Evolutionary conservation across 148 eudicot species (phyloP).

Genomic region (Persicaria tinctoria): DNA sequence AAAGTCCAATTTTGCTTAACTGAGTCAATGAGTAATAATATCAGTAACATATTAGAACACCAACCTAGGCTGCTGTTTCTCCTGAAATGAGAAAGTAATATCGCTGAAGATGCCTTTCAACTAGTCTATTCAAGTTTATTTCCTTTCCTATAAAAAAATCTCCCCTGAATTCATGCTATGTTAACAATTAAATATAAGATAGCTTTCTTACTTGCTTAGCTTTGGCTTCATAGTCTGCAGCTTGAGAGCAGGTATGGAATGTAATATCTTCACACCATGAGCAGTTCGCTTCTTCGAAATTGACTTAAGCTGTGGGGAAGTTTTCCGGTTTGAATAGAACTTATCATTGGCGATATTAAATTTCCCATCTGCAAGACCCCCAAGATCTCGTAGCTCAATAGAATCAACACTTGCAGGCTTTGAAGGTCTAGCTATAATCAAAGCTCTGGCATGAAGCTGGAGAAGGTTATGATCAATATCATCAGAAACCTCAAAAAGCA

Average conservation of each 20-base stretch:
- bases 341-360: constrained; percentile 91
- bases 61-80: background rate
- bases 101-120: background rate
- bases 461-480: constrained; percentile 52
- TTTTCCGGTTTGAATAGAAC: constrained; percentile 77
- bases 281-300: constrained; percentile 79
- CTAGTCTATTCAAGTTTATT: background rate
- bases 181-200: background rate
- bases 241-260: constrained; percentile 82
- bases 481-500: constrained; percentile 89
- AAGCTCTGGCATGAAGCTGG: constrained; percentile 83
- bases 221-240: constrained; percentile 87
- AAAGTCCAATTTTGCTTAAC: background rate
- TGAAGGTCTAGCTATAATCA: constrained; percentile 51
- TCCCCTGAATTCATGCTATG: background rate
- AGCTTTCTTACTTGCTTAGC: constrained; percentile 72
- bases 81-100: background rate
- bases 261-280: constrained; percentile 85
- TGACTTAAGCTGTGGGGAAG: constrained; percentile 79
- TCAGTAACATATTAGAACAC: background rate
- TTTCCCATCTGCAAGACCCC: constrained; percentile 41
- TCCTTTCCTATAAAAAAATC: background rate
- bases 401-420: constrained; percentile 37
- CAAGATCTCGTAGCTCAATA: constrained; percentile 50
- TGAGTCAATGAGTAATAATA: background rate